Conservation (phyloP, 148 eudicot genomes). For the Vaccinium vitisidaea region DNA sequence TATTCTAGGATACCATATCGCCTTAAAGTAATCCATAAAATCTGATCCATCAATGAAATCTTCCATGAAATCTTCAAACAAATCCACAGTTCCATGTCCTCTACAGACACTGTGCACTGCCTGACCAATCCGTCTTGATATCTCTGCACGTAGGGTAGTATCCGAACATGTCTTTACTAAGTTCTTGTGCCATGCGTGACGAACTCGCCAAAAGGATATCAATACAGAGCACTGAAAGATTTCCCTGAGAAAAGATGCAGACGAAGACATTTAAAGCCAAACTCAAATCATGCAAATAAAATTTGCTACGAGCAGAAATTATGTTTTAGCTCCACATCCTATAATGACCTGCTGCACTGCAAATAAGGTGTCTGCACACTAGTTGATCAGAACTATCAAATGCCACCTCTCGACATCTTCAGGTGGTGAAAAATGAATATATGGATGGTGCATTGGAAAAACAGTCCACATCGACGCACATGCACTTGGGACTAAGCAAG, state of each 20-base stretch:
- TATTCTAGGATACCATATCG: conserved; percentile 83
- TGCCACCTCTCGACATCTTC: conserved; percentile 1
- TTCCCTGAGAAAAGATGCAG: conserved; percentile 55
- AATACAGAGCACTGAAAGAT: conserved; percentile 84
- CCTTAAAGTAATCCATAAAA: conserved; percentile 84
- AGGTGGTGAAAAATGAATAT: not conserved
- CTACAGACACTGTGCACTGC: conserved; percentile 53
- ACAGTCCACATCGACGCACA: not conserved
- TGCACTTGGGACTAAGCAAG: not conserved
- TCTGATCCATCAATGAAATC: conserved; percentile 54
- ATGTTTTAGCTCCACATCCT: not conserved
- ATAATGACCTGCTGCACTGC: not conserved
- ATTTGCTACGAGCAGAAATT: not conserved
- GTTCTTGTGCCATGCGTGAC: conserved; percentile 95
- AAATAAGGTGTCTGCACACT: not conserved
- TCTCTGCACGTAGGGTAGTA: conserved; percentile 47
- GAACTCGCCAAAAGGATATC: conserved; percentile 90
- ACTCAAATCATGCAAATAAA: conserved; percentile 6
- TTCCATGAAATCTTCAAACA: conserved; percentile 59
- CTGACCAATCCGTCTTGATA: conserved; percentile 61
- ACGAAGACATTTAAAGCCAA: not conserved
- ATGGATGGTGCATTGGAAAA: conserved; percentile 4
- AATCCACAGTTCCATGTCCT: conserved; percentile 43
- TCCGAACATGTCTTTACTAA: conserved; percentile 68
- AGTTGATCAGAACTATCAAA: conserved; percentile 1